Evolutionary conservation across 2,329 filamentous ascomycete genomes (phyloP).

Genomic region (Alternaria incomplexa): DNA sequence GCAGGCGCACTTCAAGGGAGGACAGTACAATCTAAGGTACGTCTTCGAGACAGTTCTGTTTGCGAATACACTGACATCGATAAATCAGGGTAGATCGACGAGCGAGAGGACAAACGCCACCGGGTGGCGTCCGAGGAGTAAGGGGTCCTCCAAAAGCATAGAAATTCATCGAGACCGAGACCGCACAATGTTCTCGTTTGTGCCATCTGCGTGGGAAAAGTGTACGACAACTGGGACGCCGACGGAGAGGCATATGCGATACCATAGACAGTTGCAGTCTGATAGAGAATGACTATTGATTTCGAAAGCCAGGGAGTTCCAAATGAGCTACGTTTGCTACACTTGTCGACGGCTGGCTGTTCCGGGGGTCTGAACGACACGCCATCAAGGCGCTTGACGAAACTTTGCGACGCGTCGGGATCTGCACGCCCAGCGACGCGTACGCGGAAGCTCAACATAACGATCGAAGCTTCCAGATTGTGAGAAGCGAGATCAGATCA

Average conservation of each 20-base stretch:
- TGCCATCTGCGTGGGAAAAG: background rate
- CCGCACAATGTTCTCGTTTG: background rate
- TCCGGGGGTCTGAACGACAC: background rate
- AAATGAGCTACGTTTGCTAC: background rate
- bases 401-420: background rate
- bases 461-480: background rate
- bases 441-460: background rate
- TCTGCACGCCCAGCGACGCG: background rate
- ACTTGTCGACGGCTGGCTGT: background rate
- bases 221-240: background rate
- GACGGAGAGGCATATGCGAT: background rate
- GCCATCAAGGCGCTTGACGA: background rate
- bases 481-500: background rate
- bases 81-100: background rate
- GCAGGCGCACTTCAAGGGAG: background rate
- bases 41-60: background rate
- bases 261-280: background rate
- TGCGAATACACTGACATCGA: background rate
- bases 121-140: slow-evolving; percentile 13
- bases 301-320: background rate
- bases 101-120: slow-evolving; percentile 10
- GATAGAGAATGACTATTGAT: background rate
- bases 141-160: background rate
- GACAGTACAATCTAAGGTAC: background rate
- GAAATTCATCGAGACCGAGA: background rate